Base-by-base conservation (phyloP, 2,329 filamentous ascomycete genomes). In the Pezicula carpinea region DNA sequence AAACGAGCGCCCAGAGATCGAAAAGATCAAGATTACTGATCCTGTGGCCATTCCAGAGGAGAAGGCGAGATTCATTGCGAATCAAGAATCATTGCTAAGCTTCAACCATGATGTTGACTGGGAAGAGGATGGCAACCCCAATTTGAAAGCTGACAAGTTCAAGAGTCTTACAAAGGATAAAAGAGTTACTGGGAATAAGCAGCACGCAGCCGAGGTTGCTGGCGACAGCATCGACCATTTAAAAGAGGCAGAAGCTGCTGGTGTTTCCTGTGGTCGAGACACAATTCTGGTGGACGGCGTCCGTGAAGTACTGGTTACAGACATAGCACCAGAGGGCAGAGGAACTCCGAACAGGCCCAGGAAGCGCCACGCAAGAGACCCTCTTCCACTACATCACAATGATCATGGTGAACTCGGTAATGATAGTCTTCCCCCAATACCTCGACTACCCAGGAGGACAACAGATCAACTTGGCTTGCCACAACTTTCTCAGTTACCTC, bases 221-320 rank as follows among this genome's bases (percentile, higher is more conserved):
- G 91, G 92, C 0, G 80, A 83, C 48, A 90, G 90, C 1, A 60
- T 73, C 4, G 92, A 97, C 62, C 81, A 83, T 46, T 87, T 91
- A 82, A 82, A 82, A 52, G 71, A 70, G 19, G 79, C 86, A 17
- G 74, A 84, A 54, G 69, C 77, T 50, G 72, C 76, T 29, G 84
- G 82, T 3, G 60, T 78, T 19, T 80, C 80, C 41, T 71, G 73
- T 33, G 86, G 80, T 3, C 80, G 87, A 44, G 89, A 95, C 64
- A 86, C 89, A 0, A 73, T 81, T 18, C 70, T 92, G 17, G 68
- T 87, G 38, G 73, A 78, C 47, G 76, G 82, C 39, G 76, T 80
- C 14, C 80, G 79, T 40, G 91, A 96, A 64, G 80, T 91, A 6
- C 73, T 96, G 21, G 62, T 88, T 15, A 77, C 80, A 26, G 74